phyloP scores from a whole-genome alignment of 2,329 filamentous ascomycete species.

The Aspergillus costaricaensis region DNA sequence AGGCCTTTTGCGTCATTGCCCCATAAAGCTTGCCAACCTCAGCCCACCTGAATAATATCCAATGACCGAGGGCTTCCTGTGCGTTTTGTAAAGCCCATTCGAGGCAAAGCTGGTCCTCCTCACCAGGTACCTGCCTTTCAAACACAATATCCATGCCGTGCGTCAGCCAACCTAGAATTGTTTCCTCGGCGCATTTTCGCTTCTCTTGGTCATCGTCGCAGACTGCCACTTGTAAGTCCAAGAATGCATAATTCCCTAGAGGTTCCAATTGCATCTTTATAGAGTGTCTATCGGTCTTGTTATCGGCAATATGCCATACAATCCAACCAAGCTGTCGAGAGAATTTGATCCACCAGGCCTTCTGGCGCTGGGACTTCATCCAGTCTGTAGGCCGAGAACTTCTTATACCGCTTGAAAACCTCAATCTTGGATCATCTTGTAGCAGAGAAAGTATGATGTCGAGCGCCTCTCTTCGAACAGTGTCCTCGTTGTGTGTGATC shows the following conservation, averaged over 20 bases:
- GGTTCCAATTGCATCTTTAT: conserved; percentile 11
- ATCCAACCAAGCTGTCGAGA: conserved; percentile 29
- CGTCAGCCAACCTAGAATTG: conserved; percentile 22
- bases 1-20: conserved; percentile 10
- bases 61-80: conserved; percentile 19
- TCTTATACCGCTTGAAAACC: conserved; percentile 11
- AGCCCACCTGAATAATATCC: conserved; percentile 21
- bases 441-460: conserved; percentile 10
- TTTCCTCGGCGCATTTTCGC: not conserved
- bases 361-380: conserved; percentile 7
- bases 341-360: conserved; percentile 22
- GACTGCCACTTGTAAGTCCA: not conserved
- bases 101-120: conserved; percentile 1
- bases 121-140: conserved; percentile 4
- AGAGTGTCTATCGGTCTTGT: not conserved
- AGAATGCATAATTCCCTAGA: not conserved
- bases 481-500: conserved; percentile 16
- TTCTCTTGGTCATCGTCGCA: not conserved
- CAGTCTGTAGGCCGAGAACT: conserved; percentile 3
- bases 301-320: conserved; percentile 23
- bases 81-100: conserved; percentile 18
- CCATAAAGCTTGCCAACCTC: conserved; percentile 14
- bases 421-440: conserved; percentile 13
- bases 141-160: conserved; percentile 9
- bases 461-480: conserved; percentile 16